Conservation (phyloP, 108 stramenopile genomes). For the Cyclotella kingstonii region DNA sequence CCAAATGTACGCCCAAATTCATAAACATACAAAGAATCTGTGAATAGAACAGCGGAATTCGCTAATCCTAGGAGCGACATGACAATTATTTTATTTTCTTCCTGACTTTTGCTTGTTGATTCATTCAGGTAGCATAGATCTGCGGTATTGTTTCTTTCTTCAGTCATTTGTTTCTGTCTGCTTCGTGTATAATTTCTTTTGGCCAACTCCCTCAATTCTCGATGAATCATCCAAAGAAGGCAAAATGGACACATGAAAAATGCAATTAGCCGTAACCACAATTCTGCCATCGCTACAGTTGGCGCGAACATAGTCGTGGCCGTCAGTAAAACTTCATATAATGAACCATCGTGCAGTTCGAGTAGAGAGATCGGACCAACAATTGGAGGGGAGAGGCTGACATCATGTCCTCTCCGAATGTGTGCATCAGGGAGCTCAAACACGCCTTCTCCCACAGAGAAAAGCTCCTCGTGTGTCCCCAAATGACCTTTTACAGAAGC, state of each 20-base stretch:
- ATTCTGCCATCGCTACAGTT: conserved; percentile 68
- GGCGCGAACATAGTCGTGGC: conserved; percentile 23
- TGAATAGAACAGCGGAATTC: conserved; percentile 63
- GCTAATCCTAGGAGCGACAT: conserved; percentile 40
- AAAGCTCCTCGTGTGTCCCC: conserved; percentile 5
- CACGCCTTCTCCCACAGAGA: conserved; percentile 3
- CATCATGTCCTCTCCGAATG: neutral
- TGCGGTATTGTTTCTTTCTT: neutral
- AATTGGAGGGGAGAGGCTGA: conserved; percentile 3
- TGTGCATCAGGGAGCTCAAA: conserved; percentile 5
- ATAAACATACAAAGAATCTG: conserved; percentile 67
- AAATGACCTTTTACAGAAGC: neutral
- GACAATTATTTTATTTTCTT: conserved; percentile 2
- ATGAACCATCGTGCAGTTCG: conserved; percentile 37
- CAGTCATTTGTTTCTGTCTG: neutral
- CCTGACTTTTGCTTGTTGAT: conserved; percentile 1
- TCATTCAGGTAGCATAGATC: neutral
- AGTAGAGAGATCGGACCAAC: conserved; percentile 29
- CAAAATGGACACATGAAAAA: conserved; percentile 41
- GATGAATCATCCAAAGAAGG: conserved; percentile 13
- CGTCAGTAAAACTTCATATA: conserved; percentile 15
- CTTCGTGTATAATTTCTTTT: neutral
- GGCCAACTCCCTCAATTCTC: neutral
- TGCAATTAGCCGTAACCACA: conserved; percentile 76
- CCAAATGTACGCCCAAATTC: conserved; percentile 62